A percentile compares a stretch with the other conserved stretches of the same genome.
Conservation (phyloP, 2,329 filamentous ascomycete genomes). For the Phyllosticta citrichinensis region DNA sequence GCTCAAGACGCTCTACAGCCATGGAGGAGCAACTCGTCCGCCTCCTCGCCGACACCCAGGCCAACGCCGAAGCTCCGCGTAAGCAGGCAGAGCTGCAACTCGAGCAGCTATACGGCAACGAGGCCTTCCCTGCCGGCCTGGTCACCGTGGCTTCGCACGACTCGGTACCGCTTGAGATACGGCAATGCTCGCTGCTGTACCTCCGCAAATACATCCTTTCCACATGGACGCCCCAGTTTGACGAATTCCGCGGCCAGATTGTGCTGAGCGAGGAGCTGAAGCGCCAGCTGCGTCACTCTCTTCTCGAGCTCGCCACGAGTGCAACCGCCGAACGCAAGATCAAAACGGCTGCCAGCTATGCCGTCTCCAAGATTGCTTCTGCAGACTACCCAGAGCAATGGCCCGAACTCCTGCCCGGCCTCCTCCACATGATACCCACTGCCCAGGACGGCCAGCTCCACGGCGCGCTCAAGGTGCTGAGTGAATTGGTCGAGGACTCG, state of each 20-base stretch:
- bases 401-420: conserved; percentile 74
- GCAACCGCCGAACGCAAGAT: conserved; percentile 72
- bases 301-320: conserved; percentile 69
- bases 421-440: conserved; percentile 66
- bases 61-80: conserved; percentile 62
- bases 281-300: conserved; percentile 57
- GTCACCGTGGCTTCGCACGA: conserved; percentile 70
- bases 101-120: conserved; percentile 55
- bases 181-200: conserved; percentile 71
- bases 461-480: conserved; percentile 77
- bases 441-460: conserved; percentile 75
- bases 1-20: not conserved
- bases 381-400: conserved; percentile 91
- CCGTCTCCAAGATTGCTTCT: conserved; percentile 87
- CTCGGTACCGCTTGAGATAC: conserved; percentile 61
- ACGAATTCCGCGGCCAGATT: conserved; percentile 58
- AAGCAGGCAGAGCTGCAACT: conserved; percentile 81
- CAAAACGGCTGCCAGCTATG: conserved; percentile 77
- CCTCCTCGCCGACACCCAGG: conserved; percentile 80
- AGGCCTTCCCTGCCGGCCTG: conserved; percentile 68
- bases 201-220: conserved; percentile 75
- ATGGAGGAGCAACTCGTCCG: conserved; percentile 93
- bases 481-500: conserved; percentile 85
- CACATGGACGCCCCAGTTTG: conserved; percentile 71
- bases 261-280: conserved; percentile 66